Evolutionary conservation across 441 rosid species (phyloP), one percentile per base, ranked within the genome.

Genomic region (Geranium incanum): DNA sequence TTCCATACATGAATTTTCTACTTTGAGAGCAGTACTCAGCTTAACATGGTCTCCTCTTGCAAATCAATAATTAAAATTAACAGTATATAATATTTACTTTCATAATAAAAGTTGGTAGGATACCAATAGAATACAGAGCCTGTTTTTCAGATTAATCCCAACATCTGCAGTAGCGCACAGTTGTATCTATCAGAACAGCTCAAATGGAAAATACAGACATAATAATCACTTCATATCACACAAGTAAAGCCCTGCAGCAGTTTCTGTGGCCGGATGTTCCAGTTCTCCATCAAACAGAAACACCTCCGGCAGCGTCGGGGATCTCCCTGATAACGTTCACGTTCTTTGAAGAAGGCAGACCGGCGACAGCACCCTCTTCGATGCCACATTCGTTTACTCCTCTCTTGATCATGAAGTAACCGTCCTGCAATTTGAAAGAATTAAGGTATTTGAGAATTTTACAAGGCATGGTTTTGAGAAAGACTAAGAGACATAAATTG

Each of bases 321-420:
- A 43, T 43, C 77, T 86, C 84, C 68, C 69, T 79, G 16, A 85
- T 74, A 15, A 89, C 83, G 3, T 52, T n/a, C 59, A n/a, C 16
- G 77, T 94, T 94, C 79, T 73, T 89, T 72, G 78, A 21, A 0
- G 97, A 91, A 75, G 98, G 97, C 74, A 88, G 66, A 65, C 98
- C 97, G 19, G 96, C 93, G 68, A 91, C 88, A 36, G 70, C 92
- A 6, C 84, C 95, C 0, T 77, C 86, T 79, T 94, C 98, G 9
- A 91, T 88, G 6, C 95, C 97, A 70, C 96, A 93, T 79, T 93
- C 98, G 65, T 91, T 86, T n/a, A 89, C 80, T 75, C 95, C 97
- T 81, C 96, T 91, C 74, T 66, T 80, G 63, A 93, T 91, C 87
- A 76, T 88, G 87, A 93, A 91, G 80, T 84, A 91, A 59, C 96